Evolutionary conservation across 2,329 filamentous ascomycete genomes (phyloP), one percentile per base, ranked within the genome.

Genomic region (Claviceps sp.): DNA sequence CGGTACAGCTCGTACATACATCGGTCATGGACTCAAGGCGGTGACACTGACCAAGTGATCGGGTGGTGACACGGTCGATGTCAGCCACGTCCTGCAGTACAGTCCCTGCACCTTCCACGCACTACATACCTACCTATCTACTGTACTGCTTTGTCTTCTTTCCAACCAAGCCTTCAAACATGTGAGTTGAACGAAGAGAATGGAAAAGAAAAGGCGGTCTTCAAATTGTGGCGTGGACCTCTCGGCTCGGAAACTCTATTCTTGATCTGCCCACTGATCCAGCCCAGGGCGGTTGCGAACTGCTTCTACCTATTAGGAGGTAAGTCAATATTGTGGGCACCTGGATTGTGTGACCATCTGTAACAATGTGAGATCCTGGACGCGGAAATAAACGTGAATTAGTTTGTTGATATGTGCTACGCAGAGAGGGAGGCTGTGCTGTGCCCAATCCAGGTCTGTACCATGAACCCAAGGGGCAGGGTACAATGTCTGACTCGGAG

Each of bases 41-140:
- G 36, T 45, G 36, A 49, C 50, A 48, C 47, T 50, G 40, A 49
- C 47, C 49, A 43, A 42, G 42, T 47, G 34, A 48, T 30, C 42
- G 38, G 47, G 47, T 41, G 43, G 50, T 54, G 20, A 48, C 37
- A 50, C 53, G 5, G 22, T 49, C 30, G 42, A 52, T 38, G 47
- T 13, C 40, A 48, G 24, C 18, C 18, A 34, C 30, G 30, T 34
- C 30, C 36, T 24, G 45, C 22, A 30, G 49, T 22, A 3, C 22
- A 22, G 22, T 47, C 47, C 49, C 37, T 47, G 49, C n/a, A 26
- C 34, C n/a, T 42, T 42, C 7, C 18, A 11, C 26, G 26, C 26
- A 26, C 24, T 26, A 26, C 7, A 8, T 26, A 26, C 24, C 24
- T 26, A 26, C 6, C 26, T 26, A 51, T 47, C 18, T 18, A 18